phyloP scores from a whole-genome alignment of 495 filamentous ascomycete species.

The Penicillium ochrochloron region DNA sequence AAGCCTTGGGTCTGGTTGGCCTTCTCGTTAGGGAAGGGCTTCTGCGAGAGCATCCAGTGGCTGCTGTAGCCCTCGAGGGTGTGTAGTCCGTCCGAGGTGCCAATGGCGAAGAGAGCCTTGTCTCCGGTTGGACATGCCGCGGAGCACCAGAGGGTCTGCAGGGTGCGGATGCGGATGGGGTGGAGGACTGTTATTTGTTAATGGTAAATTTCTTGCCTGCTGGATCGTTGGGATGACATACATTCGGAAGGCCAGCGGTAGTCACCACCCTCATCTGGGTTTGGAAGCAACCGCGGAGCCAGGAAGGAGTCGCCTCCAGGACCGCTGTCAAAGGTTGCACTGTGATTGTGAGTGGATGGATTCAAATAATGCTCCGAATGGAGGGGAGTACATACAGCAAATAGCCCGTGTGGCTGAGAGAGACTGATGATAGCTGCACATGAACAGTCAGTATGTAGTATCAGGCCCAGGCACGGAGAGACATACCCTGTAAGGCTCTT shows the following conservation, averaged over 20 bases:
- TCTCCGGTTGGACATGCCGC: conserved; percentile 37
- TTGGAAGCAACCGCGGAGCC: conserved; percentile 39
- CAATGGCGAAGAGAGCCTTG: conserved; percentile 44
- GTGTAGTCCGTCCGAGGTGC: conserved; percentile 47
- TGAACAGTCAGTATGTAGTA: conserved; percentile 13
- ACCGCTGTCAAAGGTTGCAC: conserved; percentile 47
- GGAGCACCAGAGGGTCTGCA: conserved; percentile 44
- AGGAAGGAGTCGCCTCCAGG: conserved; percentile 44
- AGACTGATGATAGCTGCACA: conserved; percentile 44
- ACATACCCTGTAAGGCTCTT: conserved; percentile 42
- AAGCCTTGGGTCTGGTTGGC: conserved; percentile 20
- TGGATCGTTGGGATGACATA: conserved; percentile 19
- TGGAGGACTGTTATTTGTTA: conserved; percentile 31
- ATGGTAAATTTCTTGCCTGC: not conserved
- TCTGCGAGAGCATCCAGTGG: conserved; percentile 41
- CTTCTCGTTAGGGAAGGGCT: conserved; percentile 34
- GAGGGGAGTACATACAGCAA: conserved; percentile 35
- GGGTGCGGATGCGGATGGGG: conserved; percentile 36
- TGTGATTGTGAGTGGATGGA: conserved; percentile 27
- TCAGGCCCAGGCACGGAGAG: not conserved
- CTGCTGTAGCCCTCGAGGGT: conserved; percentile 37
- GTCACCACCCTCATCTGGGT: conserved; percentile 41
- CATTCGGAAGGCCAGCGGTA: conserved; percentile 39
- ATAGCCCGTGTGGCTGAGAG: conserved; percentile 45
- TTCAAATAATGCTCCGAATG: not conserved